Base-by-base conservation (phyloP, 108 stramenopile genomes). In the Cyclostephanos invisitatus region DNA sequence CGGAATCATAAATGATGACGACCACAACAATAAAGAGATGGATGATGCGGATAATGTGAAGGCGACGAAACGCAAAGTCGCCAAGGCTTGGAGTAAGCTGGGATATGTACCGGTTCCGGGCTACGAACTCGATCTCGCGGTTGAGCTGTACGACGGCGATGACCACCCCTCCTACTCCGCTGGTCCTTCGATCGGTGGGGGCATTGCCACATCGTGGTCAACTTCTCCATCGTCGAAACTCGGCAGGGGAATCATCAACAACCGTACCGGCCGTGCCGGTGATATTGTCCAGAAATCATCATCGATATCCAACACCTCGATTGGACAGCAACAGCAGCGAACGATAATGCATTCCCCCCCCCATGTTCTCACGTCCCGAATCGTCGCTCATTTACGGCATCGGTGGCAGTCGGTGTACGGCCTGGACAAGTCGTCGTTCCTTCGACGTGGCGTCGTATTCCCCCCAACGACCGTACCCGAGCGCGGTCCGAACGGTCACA, bases 401-500 rank as follows among this genome's bases (percentile, higher is more conserved):
- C 71, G 60, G 46, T 36, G 60, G n/a, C 55, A 65, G 37, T n/a
- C 72, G 46, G 72, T 74, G 28, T 64, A 58, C 24, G 72, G 89
- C 25, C 51, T 94, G n/a, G 93, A 94, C 75, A 94, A 90, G 65
- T 11, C 50, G 6, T 64, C 82, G 10, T 78, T 89, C 46, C 40
- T 87, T 18, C 70, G 68, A 22, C 84, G 68, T 6, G 79, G 83
- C 12, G 48, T 91, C 21, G 48, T 89, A 20, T 84, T 92, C 24
- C 93, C 91, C 5, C 51, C 78, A 53, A 75, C 72, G 18, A 71
- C 78, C 2, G 85, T 88, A 9, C 91, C 89, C 17, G 88, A 91
- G 67, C 58, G 80, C 0, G 89, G 89, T 59, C 78, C 82, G n/a
- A 83, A 80, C 22, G 94, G 94, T 21, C 91, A 95, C 64, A 74